A percentile compares a stretch with the other conserved stretches of the same genome.
phyloP scores from a whole-genome alignment of 306 rosid genomes.

The Rubus parviflorus region DNA sequence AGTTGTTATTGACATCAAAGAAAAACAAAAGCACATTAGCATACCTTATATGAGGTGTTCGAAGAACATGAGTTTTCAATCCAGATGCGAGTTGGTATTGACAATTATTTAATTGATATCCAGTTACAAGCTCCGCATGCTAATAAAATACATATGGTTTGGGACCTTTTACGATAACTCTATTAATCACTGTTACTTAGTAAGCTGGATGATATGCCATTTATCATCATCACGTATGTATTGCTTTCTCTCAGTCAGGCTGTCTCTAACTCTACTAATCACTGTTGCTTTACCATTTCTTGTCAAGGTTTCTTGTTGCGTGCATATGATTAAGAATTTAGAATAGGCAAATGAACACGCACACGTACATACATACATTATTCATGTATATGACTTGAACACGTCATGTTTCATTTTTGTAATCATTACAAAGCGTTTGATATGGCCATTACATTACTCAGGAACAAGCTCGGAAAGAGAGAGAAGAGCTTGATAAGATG shows the following conservation, averaged over 20 bases:
- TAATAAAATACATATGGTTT: not conserved
- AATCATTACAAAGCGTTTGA: not conserved
- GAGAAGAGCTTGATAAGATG: slow-evolving; percentile 91
- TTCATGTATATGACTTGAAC: not conserved
- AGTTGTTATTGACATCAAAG: not conserved
- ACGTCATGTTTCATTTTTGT: not conserved
- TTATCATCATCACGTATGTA: not conserved
- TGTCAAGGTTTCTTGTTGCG: not conserved
- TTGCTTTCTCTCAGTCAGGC: not conserved
- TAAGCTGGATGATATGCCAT: not conserved
- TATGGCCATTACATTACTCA: slow-evolving; percentile 27
- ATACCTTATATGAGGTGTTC: not conserved
- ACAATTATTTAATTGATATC: not conserved
- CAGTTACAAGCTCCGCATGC: not conserved
- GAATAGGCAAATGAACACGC: not conserved
- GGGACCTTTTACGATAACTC: no score
- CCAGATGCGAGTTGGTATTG: not conserved
- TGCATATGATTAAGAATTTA: not conserved
- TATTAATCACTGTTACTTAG: no score
- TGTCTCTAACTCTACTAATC: not conserved
- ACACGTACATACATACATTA: not conserved
- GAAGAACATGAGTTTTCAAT: not conserved
- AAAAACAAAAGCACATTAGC: not conserved
- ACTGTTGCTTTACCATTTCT: not conserved
- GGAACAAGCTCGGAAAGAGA: slow-evolving; percentile 84